These are phyloP conservation scores for Lachancea thermotolerans DNA, from an alignment of 805 yeast genomes.

Conservation along the genomic window DNA sequence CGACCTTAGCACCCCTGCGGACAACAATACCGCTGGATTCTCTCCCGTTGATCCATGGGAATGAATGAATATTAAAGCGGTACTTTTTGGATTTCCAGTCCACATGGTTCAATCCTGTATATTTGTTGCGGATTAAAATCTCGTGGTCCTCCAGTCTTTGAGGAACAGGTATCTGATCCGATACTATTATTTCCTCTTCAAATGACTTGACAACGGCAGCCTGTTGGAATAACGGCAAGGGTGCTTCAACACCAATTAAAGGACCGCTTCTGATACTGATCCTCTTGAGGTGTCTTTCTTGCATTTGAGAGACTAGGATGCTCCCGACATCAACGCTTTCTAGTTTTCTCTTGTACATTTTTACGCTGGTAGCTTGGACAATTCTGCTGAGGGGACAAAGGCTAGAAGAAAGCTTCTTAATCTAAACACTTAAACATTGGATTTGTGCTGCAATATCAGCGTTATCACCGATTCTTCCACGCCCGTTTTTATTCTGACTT, in stretches of 20 bases:
- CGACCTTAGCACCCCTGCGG: slow-evolving; percentile 32
- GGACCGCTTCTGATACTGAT: not conserved
- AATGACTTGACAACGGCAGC: slow-evolving; percentile 13
- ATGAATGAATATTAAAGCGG: slow-evolving; percentile 40
- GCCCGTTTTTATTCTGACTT: too few relatives aligned
- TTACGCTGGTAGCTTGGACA: not conserved
- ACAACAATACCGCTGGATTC: slow-evolving; percentile 39
- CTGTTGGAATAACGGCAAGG: slow-evolving; percentile 9
- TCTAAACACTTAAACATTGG: too few relatives aligned
- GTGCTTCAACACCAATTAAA: not conserved
- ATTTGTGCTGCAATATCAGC: too few relatives aligned
- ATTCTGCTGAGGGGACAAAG: not conserved
- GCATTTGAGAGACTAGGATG: not conserved
- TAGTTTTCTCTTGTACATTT: not conserved
- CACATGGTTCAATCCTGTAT: slow-evolving; percentile 41
- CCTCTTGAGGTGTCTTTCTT: not conserved
- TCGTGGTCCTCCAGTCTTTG: slow-evolving; percentile 25
- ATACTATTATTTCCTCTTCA: slow-evolving; percentile 9
- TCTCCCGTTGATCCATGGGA: slow-evolving; percentile 47
- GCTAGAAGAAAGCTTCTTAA: not conserved
- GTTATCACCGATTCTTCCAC: too few relatives aligned
- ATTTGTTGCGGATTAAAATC: slow-evolving; percentile 27
- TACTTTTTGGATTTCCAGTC: slow-evolving; percentile 46
- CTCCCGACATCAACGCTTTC: not conserved
- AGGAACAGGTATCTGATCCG: slow-evolving; percentile 8